Conservation (phyloP, 768 basidiomycete species). For the Pleurotus pulmonarius region DNA sequence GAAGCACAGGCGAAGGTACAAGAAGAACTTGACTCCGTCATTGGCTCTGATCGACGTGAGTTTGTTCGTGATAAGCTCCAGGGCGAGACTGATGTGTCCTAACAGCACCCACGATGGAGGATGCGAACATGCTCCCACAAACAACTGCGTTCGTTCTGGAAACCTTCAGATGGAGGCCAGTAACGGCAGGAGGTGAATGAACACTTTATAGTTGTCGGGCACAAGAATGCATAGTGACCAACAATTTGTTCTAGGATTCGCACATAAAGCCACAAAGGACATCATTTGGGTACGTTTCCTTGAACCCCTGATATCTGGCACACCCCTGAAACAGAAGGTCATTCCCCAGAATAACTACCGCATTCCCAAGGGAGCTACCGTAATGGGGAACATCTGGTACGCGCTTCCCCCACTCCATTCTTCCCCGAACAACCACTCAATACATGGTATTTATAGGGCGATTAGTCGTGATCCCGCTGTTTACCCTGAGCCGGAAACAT, state of each 20-base stretch:
- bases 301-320: no score
- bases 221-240: background rate
- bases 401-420: background rate
- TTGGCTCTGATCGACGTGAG: conserved; percentile 42
- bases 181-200: conserved; percentile 38
- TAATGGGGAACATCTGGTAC: conserved; percentile 61
- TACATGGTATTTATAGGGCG: conserved; percentile 24
- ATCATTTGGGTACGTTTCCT: conserved; percentile 50
- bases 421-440: no score
- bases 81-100: background rate
- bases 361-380: conserved; percentile 54
- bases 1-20: conserved; percentile 48
- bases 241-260: conserved; percentile 35
- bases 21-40: conserved; percentile 48
- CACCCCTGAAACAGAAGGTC: no score
- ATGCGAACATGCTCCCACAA: conserved; percentile 39
- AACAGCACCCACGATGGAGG: conserved; percentile 35
- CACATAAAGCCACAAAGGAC: conserved; percentile 62
- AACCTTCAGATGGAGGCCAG: conserved; percentile 49
- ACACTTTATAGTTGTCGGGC: background rate
- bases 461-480: conserved; percentile 53
- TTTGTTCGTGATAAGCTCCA: background rate
- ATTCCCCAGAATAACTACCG: conserved; percentile 36
- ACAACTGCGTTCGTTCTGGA: conserved; percentile 49
- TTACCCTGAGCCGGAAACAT: conserved; percentile 58